These are phyloP conservation scores for Thalia dealbata DNA, from an alignment of 176 grass and related monocot species.

Conservation along the genomic window DNA sequence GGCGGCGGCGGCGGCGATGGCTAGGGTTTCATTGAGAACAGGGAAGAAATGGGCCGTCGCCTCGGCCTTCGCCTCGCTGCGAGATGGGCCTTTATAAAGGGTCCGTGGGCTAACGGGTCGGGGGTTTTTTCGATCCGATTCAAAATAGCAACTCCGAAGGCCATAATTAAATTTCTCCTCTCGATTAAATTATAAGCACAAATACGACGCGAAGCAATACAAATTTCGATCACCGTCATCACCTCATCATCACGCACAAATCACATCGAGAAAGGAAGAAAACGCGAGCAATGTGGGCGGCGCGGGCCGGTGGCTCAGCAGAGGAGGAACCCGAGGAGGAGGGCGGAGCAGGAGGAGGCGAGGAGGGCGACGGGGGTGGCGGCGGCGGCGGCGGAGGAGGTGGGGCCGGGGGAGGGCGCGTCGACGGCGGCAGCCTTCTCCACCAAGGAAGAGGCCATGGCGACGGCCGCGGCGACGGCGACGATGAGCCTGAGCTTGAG, in stretches of 20 bases:
- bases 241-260: background rate
- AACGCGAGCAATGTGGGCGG: background rate
- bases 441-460: conserved; percentile 29
- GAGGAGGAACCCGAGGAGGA: conserved; percentile 32
- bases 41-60: too few species aligned
- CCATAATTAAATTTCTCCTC: too few species aligned
- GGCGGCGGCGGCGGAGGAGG: conserved; percentile 17
- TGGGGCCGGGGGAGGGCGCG: background rate
- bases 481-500: conserved; percentile 32
- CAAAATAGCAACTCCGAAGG: background rate
- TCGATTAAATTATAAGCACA: background rate
- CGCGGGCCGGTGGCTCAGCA: background rate
- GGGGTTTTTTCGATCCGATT: too few species aligned
- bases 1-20: background rate
- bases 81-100: too few species aligned
- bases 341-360: background rate
- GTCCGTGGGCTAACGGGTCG: too few species aligned
- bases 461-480: conserved; percentile 4
- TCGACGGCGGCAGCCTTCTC: background rate
- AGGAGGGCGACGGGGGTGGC: conserved; percentile 10
- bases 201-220: background rate
- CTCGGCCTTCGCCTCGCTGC: too few species aligned
- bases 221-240: background rate
- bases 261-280: too few species aligned
- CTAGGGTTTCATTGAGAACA: background rate